A percentile compares a stretch with the other conserved stretches of the same genome.
Evolutionary conservation across 108 stramenopile species (phyloP).

Genomic region (Nitzschia palea): DNA sequence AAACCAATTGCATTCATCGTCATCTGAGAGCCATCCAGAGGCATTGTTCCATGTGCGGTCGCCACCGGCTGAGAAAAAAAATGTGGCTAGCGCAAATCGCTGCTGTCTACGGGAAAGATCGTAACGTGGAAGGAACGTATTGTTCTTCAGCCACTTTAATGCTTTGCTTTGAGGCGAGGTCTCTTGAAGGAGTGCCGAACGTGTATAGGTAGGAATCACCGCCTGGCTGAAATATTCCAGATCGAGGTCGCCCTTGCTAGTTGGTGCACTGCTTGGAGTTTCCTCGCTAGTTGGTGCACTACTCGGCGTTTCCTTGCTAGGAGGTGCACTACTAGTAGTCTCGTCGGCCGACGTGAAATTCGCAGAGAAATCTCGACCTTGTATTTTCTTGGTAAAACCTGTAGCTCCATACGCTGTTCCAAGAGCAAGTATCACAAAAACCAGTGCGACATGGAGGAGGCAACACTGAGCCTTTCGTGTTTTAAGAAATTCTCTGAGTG

Average conservation of each 20-base stretch:
- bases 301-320: no score
- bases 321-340: background rate
- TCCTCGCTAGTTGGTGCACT: background rate
- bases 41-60: background rate
- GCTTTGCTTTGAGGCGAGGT: slow-evolving; percentile 33
- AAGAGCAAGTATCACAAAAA: slow-evolving; percentile 10
- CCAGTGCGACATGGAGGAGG: background rate
- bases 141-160: slow-evolving; percentile 12
- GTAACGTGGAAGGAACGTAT: slow-evolving; percentile 10
- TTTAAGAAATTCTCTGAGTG: background rate
- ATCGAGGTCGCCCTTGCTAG: background rate
- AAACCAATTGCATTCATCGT: slow-evolving; percentile 28
- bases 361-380: no score
- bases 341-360: background rate
- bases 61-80: slow-evolving; percentile 17
- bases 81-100: slow-evolving; percentile 28
- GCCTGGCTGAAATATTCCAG: slow-evolving; percentile 15
- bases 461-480: slow-evolving; percentile 1
- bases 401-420: slow-evolving; percentile 13
- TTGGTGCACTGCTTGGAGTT: background rate
- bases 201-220: slow-evolving; percentile 19
- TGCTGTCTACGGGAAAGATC: slow-evolving; percentile 12
- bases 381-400: background rate
- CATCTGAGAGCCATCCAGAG: slow-evolving; percentile 6
- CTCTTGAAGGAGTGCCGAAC: background rate